These are phyloP conservation scores for Cystofilobasidium macerans DNA, from an alignment of 768 basidiomycete species.

Conservation along the genomic window DNA sequence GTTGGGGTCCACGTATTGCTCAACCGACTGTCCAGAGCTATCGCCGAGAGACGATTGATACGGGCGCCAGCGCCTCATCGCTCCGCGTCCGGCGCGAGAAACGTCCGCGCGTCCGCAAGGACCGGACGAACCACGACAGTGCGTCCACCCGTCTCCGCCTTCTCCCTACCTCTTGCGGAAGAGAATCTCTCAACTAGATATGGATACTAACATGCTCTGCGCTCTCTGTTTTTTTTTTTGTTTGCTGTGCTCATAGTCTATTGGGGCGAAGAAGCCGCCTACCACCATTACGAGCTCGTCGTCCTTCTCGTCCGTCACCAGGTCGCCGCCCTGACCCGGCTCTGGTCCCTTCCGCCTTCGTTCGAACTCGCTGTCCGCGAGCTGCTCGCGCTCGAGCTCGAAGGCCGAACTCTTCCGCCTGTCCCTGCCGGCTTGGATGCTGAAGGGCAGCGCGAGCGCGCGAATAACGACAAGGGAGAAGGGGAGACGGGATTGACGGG, in stretches of 20 bases:
- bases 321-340: slow-evolving; percentile 47
- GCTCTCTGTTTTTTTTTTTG: no score
- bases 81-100: background rate
- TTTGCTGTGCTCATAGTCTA: slow-evolving; percentile 54
- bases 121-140: slow-evolving; percentile 2
- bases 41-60: slow-evolving; percentile 63
- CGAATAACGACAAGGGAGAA: no score
- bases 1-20: no score
- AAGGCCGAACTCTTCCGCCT: slow-evolving; percentile 34
- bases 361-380: slow-evolving; percentile 55
- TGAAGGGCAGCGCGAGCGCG: background rate
- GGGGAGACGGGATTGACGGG: no score
- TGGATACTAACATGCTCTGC: no score
- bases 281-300: slow-evolving; percentile 69
- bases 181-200: background rate
- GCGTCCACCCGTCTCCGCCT: slow-evolving; percentile 25
- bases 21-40: slow-evolving; percentile 50
- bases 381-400: slow-evolving; percentile 36
- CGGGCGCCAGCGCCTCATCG: slow-evolving; percentile 36
- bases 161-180: no score
- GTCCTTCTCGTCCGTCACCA: slow-evolving; percentile 74
- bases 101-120: background rate
- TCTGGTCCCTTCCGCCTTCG: slow-evolving; percentile 66
- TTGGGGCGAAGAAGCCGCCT: slow-evolving; percentile 65
- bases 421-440: slow-evolving; percentile 28